phyloP scores from a whole-genome alignment of 2,329 filamentous ascomycete genomes.

The Dactylella cylindrospora region DNA sequence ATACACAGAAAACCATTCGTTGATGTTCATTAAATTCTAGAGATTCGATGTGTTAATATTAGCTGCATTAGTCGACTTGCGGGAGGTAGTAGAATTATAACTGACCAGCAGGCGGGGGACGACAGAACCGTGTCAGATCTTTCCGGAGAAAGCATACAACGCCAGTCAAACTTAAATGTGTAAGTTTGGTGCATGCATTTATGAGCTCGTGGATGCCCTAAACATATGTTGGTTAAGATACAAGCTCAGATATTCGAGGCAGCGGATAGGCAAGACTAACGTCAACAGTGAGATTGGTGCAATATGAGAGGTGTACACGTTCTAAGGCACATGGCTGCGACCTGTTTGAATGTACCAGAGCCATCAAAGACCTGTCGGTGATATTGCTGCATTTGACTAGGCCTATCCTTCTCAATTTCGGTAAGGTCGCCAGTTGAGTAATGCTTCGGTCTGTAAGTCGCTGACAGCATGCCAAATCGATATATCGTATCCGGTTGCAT shows the following conservation, averaged over 20 bases:
- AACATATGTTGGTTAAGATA: constrained; percentile 49
- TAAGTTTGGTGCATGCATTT: constrained; percentile 87
- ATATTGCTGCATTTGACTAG: constrained; percentile 91
- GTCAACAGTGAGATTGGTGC: constrained; percentile 53
- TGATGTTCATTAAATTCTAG: constrained; percentile 93
- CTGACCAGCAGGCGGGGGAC: constrained; percentile 67
- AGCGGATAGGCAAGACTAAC: constrained; percentile 10
- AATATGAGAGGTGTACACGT: constrained; percentile 94
- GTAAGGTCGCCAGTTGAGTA: constrained; percentile 76
- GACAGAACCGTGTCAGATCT: constrained; percentile 81
- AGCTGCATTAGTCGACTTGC: background rate
- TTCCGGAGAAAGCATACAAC: constrained; percentile 80
- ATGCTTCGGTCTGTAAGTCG: constrained; percentile 87
- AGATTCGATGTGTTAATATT: constrained; percentile 21
- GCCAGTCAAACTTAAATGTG: constrained; percentile 90
- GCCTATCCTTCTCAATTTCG: constrained; percentile 91
- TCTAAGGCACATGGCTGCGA: constrained; percentile 65
- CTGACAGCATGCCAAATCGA: constrained; percentile 92
- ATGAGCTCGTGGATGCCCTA: constrained; percentile 87
- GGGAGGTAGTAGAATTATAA: background rate
- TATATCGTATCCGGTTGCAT: constrained; percentile 95
- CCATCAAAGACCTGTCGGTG: constrained; percentile 83
- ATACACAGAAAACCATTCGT: constrained; percentile 93
- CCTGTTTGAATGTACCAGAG: constrained; percentile 70
- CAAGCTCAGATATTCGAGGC: background rate